Conservation (phyloP, 495 filamentous ascomycete species). For the Tuber microsphaerosporum region DNA sequence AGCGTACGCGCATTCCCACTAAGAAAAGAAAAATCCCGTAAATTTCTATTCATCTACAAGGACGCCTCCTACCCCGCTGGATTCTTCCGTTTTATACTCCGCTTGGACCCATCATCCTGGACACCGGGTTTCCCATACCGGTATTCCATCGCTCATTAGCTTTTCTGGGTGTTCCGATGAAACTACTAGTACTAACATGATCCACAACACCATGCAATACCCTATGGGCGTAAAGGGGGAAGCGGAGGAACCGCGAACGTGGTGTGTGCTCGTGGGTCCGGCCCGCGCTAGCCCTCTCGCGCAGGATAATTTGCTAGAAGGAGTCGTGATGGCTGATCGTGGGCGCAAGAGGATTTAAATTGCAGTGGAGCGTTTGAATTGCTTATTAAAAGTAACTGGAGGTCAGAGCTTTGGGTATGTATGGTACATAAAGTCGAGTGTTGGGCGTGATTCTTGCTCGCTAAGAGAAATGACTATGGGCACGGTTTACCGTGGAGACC, state of each 20-base stretch:
- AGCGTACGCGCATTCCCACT: background rate
- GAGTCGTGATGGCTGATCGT: background rate
- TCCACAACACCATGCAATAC: background rate
- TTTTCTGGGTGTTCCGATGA: background rate
- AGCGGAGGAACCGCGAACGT: background rate
- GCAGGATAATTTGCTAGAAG: background rate
- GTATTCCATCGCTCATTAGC: background rate
- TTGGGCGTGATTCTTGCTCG: background rate
- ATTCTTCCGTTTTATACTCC: background rate
- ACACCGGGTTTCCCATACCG: background rate
- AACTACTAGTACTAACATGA: background rate
- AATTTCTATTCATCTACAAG: background rate
- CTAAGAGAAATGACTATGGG: background rate
- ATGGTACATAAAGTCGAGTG: background rate
- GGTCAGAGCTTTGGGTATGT: background rate
- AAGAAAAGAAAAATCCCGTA: background rate
- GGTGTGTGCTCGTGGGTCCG: background rate
- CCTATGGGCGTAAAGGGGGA: background rate
- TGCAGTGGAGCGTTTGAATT: background rate
- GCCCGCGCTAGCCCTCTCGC: background rate
- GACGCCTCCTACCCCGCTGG: background rate
- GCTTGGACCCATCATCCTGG: background rate
- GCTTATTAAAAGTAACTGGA: background rate
- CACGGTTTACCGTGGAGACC: background rate
- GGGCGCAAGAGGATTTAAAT: background rate